Base-by-base conservation (phyloP, 2,329 filamentous ascomycete genomes). In the Diplodia mutila region DNA sequence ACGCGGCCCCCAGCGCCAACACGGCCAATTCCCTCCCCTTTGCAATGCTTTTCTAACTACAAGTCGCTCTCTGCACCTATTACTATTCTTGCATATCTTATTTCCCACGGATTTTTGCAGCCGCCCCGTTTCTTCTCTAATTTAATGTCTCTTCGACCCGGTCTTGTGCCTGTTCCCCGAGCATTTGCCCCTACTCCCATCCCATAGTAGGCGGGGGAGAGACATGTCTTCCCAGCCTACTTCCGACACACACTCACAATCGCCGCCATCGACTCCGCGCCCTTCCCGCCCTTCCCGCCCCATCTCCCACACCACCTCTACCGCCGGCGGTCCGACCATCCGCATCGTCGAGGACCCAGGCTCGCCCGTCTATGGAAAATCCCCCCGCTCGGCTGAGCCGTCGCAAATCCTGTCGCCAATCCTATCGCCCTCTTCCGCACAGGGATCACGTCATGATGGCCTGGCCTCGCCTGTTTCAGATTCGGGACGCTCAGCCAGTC, bases 391-490 rank as follows among this genome's bases (percentile, higher is more conserved):
- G 54, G 77, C 73, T 68, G 74, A 78, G 69, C 73, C 78, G 59
- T 78, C 78, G 65, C 79, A 80, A 59, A 74, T 80, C 68, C 73
- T 80, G 67, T 64, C 66, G 27, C 73, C 75, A 59, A 74, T 80
- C 68, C 73, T 81, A 67, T 64, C 66, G 27, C 73, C 75, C 59
- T 76, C 78, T 71, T 75, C 75, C 72, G 71, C 39, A 21, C 75
- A 74, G 67, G 77, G 77, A 69, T 78, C 77, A 69, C 72, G 72
- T 73, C 78, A 79, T 75, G 77, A 78, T 72, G 72, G 72, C 73
- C 74, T 73, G 71, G 78, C 73, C 67, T 72, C 71, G 72, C 74
- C 73, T 67, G 79, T 80, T 80, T 80, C 78, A 79, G 75, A 74
- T 75, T 69, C 67, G 34, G 75, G 73, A 68, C 69, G 71, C 67